Evolutionary conservation across 805 yeast species (phyloP), one percentile per base, ranked within the genome.

Genomic region (Suhomyces kilbournensis): DNA sequence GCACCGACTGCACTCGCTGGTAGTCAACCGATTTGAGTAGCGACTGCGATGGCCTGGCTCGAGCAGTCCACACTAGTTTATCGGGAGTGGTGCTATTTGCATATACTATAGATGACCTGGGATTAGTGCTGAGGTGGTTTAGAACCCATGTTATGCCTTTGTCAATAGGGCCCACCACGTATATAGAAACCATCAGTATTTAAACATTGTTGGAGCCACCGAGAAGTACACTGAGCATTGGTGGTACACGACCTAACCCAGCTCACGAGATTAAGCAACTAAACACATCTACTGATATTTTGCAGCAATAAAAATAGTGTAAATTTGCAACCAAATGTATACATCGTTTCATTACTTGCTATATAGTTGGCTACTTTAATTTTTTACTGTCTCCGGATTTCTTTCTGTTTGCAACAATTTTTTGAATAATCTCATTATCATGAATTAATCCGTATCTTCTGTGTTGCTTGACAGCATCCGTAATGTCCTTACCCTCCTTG

Each of bases 401-500:
- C 56, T 78, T 70, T 63, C 83, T 75, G 35, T 65, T 59, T 22
- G 64, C 64, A 23, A 73, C 77, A 43, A 80, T 63, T 26, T 67
- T 68, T 28, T 63, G 55, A 47, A 83, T 61, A 26, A 60, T 66
- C 5, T 72, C 81, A 53, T 76, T 71, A 9, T 81, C 69, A 49
- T 77, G 76, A 57, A 79, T 70, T 44, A 88, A 81, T 40, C 96
- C 94, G 58, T 66, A 84, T 57, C 79, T 78, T 75, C 93, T 83
- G 68, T 81, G 86, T 55, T 81, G 78, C 66, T 82, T 86, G 61
- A 86, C 79, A 49, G 68, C 68, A 14, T 66, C 74, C 47, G 64
- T 68, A 44, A 76, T 62, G 44, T 74, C 72, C 59, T 70, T 64
- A 60, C 69, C 64, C 55, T 70, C 64, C 76, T 81, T 56, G 65